Base-by-base conservation (phyloP, 805 yeast species). In the Ogataea glucozyma region DNA sequence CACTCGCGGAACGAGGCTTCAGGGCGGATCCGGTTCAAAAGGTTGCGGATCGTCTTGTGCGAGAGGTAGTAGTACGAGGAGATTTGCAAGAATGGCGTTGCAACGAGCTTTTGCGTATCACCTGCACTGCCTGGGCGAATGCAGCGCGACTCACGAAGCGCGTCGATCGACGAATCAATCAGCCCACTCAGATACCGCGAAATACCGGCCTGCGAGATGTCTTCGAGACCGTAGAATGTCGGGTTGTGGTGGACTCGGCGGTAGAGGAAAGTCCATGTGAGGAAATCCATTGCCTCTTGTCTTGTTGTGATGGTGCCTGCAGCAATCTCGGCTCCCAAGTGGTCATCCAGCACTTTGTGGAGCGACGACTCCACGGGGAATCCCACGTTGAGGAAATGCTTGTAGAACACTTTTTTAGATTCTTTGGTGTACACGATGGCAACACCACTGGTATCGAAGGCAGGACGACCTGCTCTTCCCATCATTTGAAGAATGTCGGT, bases 11-110 rank as follows among this genome's bases (percentile, higher is more conserved):
- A 80, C 4, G 73, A 58, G 13, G 73, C 68, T 12, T 62, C 44
- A 6, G 66, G 66, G 24, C 61, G 60, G 13, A 86, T 73, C 40
- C 77, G 76, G 12, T 67, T 68, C 44, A 88, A 65, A 40, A 91
- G 69, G 43, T 75, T 78, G 45, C 97, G 72, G 48, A 93, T 78
- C 0, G 98, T 90, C 61, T 80, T 80, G 64, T 93, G 98, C 1
- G 97, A 88, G 55, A 93, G 72, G 68, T 93, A 93, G 65, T 93
- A 93, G 66, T 85, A 93, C 2, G 97, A 88, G 1, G 96, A 77
- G 30, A 93, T 87, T 48, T 81, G 78, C 65, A 93, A 72, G 60
- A 81, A 89, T 14, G 95, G 88, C 0, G 98, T 89, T 6, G 96
- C 75, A 21, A 62, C 58, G 24, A 81, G 55, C 19, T 69, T 64